Conservation (phyloP, 1,139 yeast species). For the Eremothecium coryli region DNA sequence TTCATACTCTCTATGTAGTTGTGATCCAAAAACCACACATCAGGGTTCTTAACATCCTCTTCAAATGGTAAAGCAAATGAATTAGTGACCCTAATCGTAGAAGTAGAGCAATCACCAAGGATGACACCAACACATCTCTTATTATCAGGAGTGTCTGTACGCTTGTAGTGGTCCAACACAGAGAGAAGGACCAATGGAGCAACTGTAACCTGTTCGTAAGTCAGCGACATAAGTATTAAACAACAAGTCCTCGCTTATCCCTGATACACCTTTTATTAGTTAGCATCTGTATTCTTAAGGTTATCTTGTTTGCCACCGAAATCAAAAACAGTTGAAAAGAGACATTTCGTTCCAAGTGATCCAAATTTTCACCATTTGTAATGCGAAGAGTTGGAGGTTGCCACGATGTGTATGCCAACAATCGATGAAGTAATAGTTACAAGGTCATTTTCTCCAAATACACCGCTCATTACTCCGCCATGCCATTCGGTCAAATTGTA, state of each 20-base stretch:
- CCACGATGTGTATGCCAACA: no score
- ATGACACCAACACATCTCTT: slow-evolving; percentile 92
- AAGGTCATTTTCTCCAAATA: no score
- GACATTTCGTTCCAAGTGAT: no score
- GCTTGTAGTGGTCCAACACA: slow-evolving; percentile 89
- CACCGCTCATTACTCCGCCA: no score
- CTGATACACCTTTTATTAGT: no score
- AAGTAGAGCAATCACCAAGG: slow-evolving; percentile 64
- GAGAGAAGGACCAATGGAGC: slow-evolving; percentile 93
- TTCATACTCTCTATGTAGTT: slow-evolving; percentile 94
- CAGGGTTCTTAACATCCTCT: slow-evolving; percentile 85
- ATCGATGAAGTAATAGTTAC: no score
- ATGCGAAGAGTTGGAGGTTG: no score
- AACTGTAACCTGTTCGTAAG: slow-evolving; percentile 64
- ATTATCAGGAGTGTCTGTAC: slow-evolving; percentile 61
- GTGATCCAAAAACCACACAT: slow-evolving; percentile 97
- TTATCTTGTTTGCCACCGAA: no score
- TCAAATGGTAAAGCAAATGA: slow-evolving; percentile 90
- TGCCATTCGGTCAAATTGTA: slow-evolving; percentile 81
- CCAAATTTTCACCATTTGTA: no score
- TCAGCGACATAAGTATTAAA: slow-evolving; percentile 8
- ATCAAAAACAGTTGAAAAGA: no score
- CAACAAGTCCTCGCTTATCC: no score
- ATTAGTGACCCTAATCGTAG: slow-evolving; percentile 58
- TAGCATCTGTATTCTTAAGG: no score